Conservation (phyloP, 2,329 filamentous ascomycete genomes). For the Hymenoscyphus repandus region DNA sequence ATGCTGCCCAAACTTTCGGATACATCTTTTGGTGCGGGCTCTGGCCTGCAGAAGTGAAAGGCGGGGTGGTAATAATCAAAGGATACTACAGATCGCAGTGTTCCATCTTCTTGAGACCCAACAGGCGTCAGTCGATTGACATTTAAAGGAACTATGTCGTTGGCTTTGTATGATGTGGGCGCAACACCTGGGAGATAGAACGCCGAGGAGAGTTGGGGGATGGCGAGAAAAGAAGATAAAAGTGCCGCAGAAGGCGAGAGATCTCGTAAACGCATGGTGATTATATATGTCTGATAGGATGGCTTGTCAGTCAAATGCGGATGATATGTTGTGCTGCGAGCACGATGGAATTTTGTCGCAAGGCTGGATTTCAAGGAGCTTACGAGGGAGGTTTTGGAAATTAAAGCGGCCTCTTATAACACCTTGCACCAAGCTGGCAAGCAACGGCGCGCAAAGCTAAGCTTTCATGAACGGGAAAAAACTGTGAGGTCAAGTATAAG, state of each 20-base stretch:
- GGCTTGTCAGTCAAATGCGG: background rate
- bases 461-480: too few species aligned
- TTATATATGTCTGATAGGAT: slow-evolving; percentile 9
- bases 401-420: background rate
- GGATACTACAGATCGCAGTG: slow-evolving; percentile 85
- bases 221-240: slow-evolving; percentile 43
- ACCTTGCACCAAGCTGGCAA: background rate
- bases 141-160: slow-evolving; percentile 76
- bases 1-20: slow-evolving; percentile 93
- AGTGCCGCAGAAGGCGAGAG: slow-evolving; percentile 40
- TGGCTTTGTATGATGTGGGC: slow-evolving; percentile 81
- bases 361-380: background rate
- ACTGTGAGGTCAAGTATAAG: background rate
- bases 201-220: slow-evolving; percentile 54
- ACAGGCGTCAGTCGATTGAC: slow-evolving; percentile 92
- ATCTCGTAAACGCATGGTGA: slow-evolving; percentile 29
- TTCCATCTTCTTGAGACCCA: slow-evolving; percentile 68
- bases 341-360: background rate
- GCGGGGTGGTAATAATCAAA: slow-evolving; percentile 92
- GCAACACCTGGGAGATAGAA: slow-evolving; percentile 97
- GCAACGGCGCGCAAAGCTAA: too few species aligned
- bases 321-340: background rate
- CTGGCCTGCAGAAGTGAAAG: slow-evolving; percentile 83
- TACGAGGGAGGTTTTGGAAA: too few species aligned
- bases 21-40: slow-evolving; percentile 70